phyloP scores from a whole-genome alignment of 1,284 basidiomycete genomes.

The Cryptococcus floricola region DNA sequence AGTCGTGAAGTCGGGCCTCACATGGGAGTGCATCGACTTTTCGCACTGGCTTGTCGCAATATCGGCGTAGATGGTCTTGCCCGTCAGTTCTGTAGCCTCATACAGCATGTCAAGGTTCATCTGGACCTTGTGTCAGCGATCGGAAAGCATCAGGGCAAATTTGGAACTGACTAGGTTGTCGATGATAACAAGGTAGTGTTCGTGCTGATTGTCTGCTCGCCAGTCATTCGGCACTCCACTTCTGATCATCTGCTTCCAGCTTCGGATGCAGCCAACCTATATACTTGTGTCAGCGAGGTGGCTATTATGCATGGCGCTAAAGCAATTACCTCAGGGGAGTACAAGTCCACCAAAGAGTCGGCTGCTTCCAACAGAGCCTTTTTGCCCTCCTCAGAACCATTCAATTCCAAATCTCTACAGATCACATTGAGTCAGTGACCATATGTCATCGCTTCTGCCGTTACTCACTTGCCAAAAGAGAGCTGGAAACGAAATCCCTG shows the following conservation, averaged over 20 bases:
- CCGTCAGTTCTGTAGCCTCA: conserved; percentile 31
- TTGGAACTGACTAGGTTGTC: conserved; percentile 38
- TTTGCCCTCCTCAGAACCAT: conserved; percentile 24
- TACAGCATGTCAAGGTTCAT: conserved; percentile 45
- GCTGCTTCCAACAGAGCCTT: conserved; percentile 36
- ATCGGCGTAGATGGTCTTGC: conserved; percentile 29
- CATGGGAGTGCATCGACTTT: conserved; percentile 24
- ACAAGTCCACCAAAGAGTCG: conserved; percentile 35
- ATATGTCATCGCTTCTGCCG: neutral
- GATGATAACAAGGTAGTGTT: conserved; percentile 43
- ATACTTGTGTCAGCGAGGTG: neutral
- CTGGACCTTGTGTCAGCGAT: conserved; percentile 8
- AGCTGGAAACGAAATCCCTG: conserved; percentile 43
- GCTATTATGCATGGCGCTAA: too few relatives aligned
- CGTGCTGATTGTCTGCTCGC: conserved; percentile 24
- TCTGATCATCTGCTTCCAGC: conserved; percentile 30
- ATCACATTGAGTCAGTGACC: neutral
- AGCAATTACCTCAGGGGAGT: conserved; percentile 22
- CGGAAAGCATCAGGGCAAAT: too few relatives aligned
- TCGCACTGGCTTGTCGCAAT: conserved; percentile 37
- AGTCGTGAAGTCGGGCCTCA: conserved; percentile 33
- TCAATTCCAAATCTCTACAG: conserved; percentile 31
- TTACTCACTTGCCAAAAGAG: conserved; percentile 32
- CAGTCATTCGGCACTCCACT: conserved; percentile 7
- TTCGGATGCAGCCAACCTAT: conserved; percentile 35